phyloP scores from a whole-genome alignment of 2,329 filamentous ascomycete genomes.

The Neonectria hederae region DNA sequence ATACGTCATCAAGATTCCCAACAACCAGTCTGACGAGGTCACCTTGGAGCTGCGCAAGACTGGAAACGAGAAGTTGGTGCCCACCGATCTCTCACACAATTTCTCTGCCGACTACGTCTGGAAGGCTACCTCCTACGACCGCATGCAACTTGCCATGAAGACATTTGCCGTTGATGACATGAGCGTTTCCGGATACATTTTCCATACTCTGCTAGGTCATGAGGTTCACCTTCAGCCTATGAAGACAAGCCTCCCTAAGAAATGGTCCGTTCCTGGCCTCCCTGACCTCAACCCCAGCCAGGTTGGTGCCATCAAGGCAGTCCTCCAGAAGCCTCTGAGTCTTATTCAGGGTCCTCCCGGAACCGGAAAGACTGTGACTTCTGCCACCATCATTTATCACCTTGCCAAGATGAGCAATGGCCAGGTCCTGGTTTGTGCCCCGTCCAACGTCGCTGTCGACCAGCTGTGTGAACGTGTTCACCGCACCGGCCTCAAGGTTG shows the following conservation, averaged over 20 bases:
- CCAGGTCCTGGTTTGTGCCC: slow-evolving; percentile 94
- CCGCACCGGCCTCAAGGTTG: slow-evolving; percentile 92
- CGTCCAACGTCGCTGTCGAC: slow-evolving; percentile 97
- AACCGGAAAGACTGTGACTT: slow-evolving; percentile 98
- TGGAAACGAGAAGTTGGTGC: slow-evolving; percentile 94
- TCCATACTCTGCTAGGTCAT: slow-evolving; percentile 94
- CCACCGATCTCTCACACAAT: slow-evolving; percentile 95
- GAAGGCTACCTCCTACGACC: slow-evolving; percentile 99
- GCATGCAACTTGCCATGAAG: slow-evolving; percentile 99
- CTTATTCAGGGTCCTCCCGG: slow-evolving; percentile 97
- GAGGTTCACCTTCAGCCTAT: slow-evolving; percentile 94
- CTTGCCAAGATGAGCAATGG: slow-evolving; percentile 94
- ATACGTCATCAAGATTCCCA: slow-evolving; percentile 99
- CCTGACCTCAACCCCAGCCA: slow-evolving; percentile 96
- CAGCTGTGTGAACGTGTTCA: slow-evolving; percentile 98
- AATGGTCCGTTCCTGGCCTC: slow-evolving; percentile 93
- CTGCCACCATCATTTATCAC: slow-evolving; percentile 98
- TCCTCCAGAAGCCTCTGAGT: slow-evolving; percentile 91
- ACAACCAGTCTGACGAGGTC: slow-evolving; percentile 98
- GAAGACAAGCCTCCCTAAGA: slow-evolving; percentile 95
- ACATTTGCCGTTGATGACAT: slow-evolving; percentile 97
- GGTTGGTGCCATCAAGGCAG: slow-evolving; percentile 94
- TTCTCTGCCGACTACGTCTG: slow-evolving; percentile 99
- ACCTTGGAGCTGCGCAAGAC: slow-evolving; percentile 94
- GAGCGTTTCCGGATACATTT: slow-evolving; percentile 98